phyloP scores from a whole-genome alignment of 768 basidiomycete genomes.

The Hortiboletus campestris region DNA sequence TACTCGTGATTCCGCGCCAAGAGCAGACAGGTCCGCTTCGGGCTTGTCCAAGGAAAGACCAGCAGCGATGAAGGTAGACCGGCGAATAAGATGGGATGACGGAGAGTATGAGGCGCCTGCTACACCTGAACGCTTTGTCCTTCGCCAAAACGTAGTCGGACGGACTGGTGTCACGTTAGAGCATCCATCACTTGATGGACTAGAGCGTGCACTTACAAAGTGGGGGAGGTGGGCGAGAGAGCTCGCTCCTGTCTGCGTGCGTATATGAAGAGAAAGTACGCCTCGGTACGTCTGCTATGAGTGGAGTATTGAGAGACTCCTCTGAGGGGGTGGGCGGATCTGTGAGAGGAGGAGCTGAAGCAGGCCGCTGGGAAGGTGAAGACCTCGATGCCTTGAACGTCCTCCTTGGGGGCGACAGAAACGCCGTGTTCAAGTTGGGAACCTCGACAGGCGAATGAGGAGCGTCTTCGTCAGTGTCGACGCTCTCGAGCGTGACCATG shows the following conservation, averaged over 20 bases:
- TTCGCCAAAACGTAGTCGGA: conserved; percentile 82
- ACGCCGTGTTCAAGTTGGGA: conserved; percentile 10
- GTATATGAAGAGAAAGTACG: conserved; percentile 17
- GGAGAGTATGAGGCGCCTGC: conserved; percentile 71
- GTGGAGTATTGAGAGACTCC: background rate
- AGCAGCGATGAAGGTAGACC: conserved; percentile 77
- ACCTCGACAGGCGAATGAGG: conserved; percentile 29
- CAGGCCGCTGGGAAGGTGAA: conserved; percentile 11
- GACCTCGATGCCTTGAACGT: conserved; percentile 25
- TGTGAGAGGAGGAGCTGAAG: conserved; percentile 26
- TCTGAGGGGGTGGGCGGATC: background rate
- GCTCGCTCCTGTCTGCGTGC: conserved; percentile 33
- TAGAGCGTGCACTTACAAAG: conserved; percentile 47
- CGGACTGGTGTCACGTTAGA: conserved; percentile 47
- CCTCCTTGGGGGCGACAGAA: conserved; percentile 29
- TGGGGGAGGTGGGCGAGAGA: conserved; percentile 60
- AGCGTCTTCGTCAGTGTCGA: conserved; percentile 21
- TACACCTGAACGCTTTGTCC: conserved; percentile 69
- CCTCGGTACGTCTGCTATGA: conserved; percentile 8
- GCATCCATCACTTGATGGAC: background rate
- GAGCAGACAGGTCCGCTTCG: conserved; percentile 54
- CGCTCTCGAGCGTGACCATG: conserved; percentile 32
- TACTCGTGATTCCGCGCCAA: conserved; percentile 59
- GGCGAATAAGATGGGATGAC: conserved; percentile 67
- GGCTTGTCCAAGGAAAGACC: conserved; percentile 68